phyloP scores from a whole-genome alignment of 495 filamentous ascomycete species.

The Platismatia glauca region DNA sequence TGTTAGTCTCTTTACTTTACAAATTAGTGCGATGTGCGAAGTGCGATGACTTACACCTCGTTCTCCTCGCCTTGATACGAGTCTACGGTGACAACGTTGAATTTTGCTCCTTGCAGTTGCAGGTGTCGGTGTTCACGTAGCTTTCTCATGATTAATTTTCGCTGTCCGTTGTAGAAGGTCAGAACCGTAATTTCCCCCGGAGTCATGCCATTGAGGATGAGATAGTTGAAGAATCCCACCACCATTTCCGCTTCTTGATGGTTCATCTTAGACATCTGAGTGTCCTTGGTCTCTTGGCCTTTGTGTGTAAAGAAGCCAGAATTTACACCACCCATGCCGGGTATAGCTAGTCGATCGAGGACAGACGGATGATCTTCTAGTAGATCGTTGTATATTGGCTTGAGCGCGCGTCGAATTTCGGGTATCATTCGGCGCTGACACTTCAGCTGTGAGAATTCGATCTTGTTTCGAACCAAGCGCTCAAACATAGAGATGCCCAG shows the following conservation, averaged over 20 bases:
- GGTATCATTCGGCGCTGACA: conserved; percentile 66
- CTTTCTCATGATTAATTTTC: conserved; percentile 49
- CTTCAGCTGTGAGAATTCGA: conserved; percentile 52
- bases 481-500: conserved; percentile 66
- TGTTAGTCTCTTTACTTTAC: too few species aligned
- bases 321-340: conserved; percentile 72
- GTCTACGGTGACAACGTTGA: conserved; percentile 79
- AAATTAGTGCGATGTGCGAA: too few species aligned
- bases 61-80: conserved; percentile 96
- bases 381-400: conserved; percentile 59
- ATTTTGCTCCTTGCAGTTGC: conserved; percentile 38
- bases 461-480: conserved; percentile 59
- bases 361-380: conserved; percentile 67
- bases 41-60: too few species aligned
- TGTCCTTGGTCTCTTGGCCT: conserved; percentile 57
- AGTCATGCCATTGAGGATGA: conserved; percentile 55
- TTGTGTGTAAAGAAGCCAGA: conserved; percentile 66
- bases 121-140: conserved; percentile 44
- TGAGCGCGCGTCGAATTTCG: conserved; percentile 55
- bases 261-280: conserved; percentile 63
- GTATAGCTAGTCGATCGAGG: conserved; percentile 47
- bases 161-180: conserved; percentile 88
- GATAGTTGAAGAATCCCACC: conserved; percentile 59
- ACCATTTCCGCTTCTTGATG: conserved; percentile 70
- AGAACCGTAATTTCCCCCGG: conserved; percentile 65